A percentile compares a stretch with the other conserved stretches of the same genome.
Conservation (phyloP, 108 stramenopile species). For the Cyclostephanos tholiformis region DNA sequence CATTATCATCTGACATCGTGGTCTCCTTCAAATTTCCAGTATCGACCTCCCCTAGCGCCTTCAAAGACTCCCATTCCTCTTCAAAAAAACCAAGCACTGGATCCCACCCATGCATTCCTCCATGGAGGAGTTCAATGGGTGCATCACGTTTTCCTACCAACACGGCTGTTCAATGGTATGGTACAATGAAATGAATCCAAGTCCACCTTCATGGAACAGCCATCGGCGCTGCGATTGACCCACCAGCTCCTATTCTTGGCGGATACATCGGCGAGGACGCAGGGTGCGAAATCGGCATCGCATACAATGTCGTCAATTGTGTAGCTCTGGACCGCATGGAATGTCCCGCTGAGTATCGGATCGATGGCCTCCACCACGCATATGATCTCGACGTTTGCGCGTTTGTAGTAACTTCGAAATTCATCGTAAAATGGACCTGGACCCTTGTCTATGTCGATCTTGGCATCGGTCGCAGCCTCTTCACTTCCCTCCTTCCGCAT, state of each 20-base stretch:
- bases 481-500: not conserved
- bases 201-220: constrained; percentile 30
- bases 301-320: constrained; percentile 79
- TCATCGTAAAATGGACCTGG: constrained; percentile 43
- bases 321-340: constrained; percentile 78
- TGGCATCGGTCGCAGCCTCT: not conserved
- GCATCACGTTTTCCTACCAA: too few species aligned
- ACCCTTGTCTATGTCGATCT: constrained; percentile 34
- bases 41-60: too few species aligned
- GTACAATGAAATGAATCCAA: constrained; percentile 34
- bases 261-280: constrained; percentile 40
- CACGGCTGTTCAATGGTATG: too few species aligned
- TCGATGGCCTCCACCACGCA: constrained; percentile 74
- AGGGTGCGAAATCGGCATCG: constrained; percentile 62
- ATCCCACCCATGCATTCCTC: too few species aligned
- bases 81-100: too few species aligned
- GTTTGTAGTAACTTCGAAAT: constrained; percentile 40
- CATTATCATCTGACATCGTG: too few species aligned
- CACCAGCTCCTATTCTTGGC: constrained; percentile 14
- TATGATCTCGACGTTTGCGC: constrained; percentile 63
- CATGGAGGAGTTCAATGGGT: too few species aligned
- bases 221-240: constrained; percentile 17
- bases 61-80: too few species aligned
- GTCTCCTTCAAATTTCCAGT: too few species aligned
- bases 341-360: constrained; percentile 46